Evolutionary conservation across 2,329 filamentous ascomycete species (phyloP), one percentile per base, ranked within the genome.

Genomic region (Chaetomium olivaceum): DNA sequence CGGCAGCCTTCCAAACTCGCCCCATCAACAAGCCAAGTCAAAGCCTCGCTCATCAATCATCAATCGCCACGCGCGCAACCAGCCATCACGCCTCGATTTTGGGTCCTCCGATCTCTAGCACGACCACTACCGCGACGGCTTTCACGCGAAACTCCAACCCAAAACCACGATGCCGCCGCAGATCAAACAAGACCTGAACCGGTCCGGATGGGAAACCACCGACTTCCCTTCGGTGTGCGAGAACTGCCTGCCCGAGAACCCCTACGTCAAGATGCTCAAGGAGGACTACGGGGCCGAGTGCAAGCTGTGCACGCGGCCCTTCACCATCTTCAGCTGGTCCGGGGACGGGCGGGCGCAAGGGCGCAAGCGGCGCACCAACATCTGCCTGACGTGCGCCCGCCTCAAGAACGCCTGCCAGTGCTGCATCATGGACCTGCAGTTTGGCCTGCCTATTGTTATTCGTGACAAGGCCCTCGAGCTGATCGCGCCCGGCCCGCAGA

Each of bases 331-430:
- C 77, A 88, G 89, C 73, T 99, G 94, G 94, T 94, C 94, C 73
- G 89, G 91, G 69, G 93, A 96, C 77, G 68, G 68, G 19, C 91
- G 95, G 65, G 95, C 93, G 2, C 84, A 87, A 69, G 88, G 93
- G 29, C 91, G 93, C 68, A 93, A 94, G 77, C 97, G 96, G 80
- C 89, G 91, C 71, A 98, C 94, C 62, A 96, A 92, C 73, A 96
- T 98, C 74, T 99, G 95, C 78, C 84, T 99, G 27, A 99, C 95
- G 50, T 99, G 95, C 82, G 94, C 95, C 25, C 91, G 95, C 54
- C 85, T 98, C 71, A 99, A 99, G 80, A 99, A 99, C 81, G 98
- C 95, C 82, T 99, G 95, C 76, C 95, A 99, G 81, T 94, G 90
- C 80, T 99, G 95, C 82, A 98, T 98, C 92, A 89, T 99, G 61